These are phyloP conservation scores for Boletus hoseneyae DNA, from an alignment of 1,284 basidiomycete species.

Conservation along the genomic window DNA sequence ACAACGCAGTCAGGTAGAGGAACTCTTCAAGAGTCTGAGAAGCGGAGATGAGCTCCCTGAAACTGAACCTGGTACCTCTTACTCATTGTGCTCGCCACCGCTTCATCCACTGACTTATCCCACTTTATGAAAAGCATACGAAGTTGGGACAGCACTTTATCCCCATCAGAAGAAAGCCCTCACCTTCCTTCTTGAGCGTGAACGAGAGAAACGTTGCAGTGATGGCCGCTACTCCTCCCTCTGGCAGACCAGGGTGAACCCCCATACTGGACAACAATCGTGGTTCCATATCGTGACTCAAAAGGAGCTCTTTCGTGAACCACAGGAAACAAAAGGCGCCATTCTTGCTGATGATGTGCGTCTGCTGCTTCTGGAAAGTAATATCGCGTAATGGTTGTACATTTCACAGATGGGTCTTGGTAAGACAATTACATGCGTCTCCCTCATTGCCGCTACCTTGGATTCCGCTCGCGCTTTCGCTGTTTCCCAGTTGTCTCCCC, in stretches of 20 bases:
- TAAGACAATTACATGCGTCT: conserved; percentile 93
- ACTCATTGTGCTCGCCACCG: conserved; percentile 14
- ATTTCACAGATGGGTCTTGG: conserved; percentile 88
- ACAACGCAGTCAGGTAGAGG: conserved; percentile 90
- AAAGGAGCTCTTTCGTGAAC: conserved; percentile 64
- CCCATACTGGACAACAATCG: conserved; percentile 43
- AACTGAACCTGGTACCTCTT: conserved; percentile 73
- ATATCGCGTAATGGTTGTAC: conserved; percentile 17
- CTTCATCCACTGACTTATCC: conserved; percentile 18
- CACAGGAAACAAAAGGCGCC: conserved; percentile 80
- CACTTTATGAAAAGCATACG: conserved; percentile 49
- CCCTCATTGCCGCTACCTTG: conserved; percentile 87
- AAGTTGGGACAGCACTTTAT: conserved; percentile 88
- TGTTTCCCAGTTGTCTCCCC: conserved; percentile 46
- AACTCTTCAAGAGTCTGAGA: conserved; percentile 86
- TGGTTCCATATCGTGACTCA: conserved; percentile 90
- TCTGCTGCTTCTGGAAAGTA: conserved; percentile 22
- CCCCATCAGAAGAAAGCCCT: conserved; percentile 98
- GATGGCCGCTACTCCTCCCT: conserved; percentile 66
- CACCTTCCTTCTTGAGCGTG: conserved; percentile 93
- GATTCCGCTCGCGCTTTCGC: conserved; percentile 70
- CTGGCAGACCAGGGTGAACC: conserved; percentile 66
- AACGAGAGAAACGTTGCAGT: conserved; percentile 60
- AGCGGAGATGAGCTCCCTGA: conserved; percentile 85
- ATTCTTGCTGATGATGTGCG: conserved; percentile 93